Conservation (phyloP, 176 grass and related monocot species). For the Zoysia japonica region DNA sequence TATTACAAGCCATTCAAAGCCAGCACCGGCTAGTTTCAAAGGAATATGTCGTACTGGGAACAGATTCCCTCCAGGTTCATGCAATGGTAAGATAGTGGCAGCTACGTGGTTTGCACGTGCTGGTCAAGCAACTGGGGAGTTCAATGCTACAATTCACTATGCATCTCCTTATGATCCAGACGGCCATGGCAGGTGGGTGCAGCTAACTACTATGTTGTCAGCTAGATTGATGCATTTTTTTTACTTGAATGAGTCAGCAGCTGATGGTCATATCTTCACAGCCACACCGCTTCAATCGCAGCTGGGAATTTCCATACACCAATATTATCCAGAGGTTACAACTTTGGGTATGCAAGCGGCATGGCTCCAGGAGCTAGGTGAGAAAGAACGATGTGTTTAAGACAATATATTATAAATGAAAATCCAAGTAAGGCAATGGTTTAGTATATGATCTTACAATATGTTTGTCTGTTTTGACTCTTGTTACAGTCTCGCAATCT, state of each 20-base stretch:
- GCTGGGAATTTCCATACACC: constrained; percentile 75
- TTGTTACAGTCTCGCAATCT: constrained; percentile 70
- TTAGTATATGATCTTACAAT: constrained; percentile 18
- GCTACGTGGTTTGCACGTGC: constrained; percentile 76
- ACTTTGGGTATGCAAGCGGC: constrained; percentile 81
- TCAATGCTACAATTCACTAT: constrained; percentile 84
- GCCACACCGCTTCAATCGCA: constrained; percentile 79
- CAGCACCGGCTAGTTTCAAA: constrained; percentile 59
- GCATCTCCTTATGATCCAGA: constrained; percentile 95
- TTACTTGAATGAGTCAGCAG: constrained; percentile 8
- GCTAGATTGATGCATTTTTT: constrained; percentile 8
- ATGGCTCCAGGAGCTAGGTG: constrained; percentile 88
- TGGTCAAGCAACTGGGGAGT: constrained; percentile 67
- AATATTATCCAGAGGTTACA: constrained; percentile 64
- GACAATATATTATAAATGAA: constrained; percentile 5
- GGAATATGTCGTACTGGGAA: constrained; percentile 65
- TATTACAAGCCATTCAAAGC: constrained; percentile 35
- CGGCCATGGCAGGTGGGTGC: constrained; percentile 85
- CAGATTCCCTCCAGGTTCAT: constrained; percentile 69
- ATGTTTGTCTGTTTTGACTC: constrained; percentile 31
- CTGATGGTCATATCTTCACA: constrained; percentile 47
- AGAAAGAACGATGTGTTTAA: constrained; percentile 37
- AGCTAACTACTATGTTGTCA: constrained; percentile 2
- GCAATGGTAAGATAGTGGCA: constrained; percentile 82
- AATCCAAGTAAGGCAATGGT: not conserved